Conservation (phyloP, 768 basidiomycete genomes). For the Xanthoconium stramineum region DNA sequence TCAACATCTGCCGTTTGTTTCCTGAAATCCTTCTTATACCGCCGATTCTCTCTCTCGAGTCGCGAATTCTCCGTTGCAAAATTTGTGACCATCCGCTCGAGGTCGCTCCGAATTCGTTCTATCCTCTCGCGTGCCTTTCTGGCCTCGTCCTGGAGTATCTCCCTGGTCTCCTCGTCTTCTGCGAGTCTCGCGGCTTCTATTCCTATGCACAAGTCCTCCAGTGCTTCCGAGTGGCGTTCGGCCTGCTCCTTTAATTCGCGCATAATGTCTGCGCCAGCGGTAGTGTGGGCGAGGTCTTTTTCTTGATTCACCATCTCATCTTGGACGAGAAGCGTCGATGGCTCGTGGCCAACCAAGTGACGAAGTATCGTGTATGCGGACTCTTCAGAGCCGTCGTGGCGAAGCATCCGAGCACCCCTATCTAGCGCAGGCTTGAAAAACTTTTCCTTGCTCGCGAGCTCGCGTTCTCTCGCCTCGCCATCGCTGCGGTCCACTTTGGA, state of each 20-base stretch:
- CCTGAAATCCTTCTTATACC: conserved; percentile 14
- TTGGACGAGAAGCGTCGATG: conserved; percentile 49
- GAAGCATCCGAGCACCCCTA: conserved; percentile 42
- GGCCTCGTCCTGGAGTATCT: conserved; percentile 41
- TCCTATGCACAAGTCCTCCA: conserved; percentile 41
- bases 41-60: conserved; percentile 28
- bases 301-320: conserved; percentile 51
- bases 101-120: conserved; percentile 37
- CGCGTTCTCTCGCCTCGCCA: conserved; percentile 42
- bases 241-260: conserved; percentile 47
- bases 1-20: conserved; percentile 22
- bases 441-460: conserved; percentile 37
- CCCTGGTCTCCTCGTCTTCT: conserved; percentile 44
- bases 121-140: conserved; percentile 42
- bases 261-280: conserved; percentile 49
- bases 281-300: conserved; percentile 47
- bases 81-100: conserved; percentile 36
- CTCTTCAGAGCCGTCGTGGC: conserved; percentile 39
- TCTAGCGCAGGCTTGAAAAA: conserved; percentile 53
- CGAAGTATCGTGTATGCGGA: conserved; percentile 46
- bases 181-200: conserved; percentile 42
- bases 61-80: conserved; percentile 36
- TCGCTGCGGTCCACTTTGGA: conserved; percentile 34
- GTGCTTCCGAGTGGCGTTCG: conserved; percentile 42
- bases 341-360: conserved; percentile 37